Percentiles rank a stretch among this genome's conserved stretches.
Conservation (phyloP, 2,329 filamentous ascomycete genomes). For the Hirsutella rhossiliensis region DNA sequence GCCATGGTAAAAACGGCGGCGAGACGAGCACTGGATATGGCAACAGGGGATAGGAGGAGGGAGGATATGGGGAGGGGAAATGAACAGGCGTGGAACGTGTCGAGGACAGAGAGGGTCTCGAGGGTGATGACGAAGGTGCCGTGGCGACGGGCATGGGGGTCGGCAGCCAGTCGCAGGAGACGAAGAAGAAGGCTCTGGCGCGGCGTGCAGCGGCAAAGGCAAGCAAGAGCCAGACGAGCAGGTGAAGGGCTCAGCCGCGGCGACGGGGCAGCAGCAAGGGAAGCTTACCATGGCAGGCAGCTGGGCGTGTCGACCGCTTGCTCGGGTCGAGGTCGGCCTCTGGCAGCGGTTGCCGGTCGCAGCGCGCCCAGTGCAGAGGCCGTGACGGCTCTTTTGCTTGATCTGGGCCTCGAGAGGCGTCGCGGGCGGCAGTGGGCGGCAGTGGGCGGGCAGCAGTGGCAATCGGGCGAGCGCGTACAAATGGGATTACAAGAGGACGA, state of each 20-base stretch:
- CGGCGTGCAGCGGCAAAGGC: not conserved
- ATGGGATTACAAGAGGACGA: not conserved
- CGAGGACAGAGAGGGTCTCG: too few relatives aligned
- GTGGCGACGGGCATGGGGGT: too few relatives aligned
- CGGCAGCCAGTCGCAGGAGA: too few relatives aligned
- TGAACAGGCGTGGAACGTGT: too few relatives aligned
- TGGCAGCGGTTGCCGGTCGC: not conserved
- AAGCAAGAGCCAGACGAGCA: not conserved
- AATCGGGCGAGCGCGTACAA: not conserved
- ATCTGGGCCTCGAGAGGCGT: not conserved
- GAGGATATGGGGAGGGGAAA: not conserved
- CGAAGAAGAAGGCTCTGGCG: too few relatives aligned
- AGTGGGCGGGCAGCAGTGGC: not conserved
- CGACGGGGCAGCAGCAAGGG: not conserved
- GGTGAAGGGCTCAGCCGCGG: not conserved
- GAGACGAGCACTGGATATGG: not conserved
- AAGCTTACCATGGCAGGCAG: constrained; percentile 1
- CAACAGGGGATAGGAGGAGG: not conserved
- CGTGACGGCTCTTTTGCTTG: not conserved
- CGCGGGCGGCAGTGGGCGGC: not conserved
- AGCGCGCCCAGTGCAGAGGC: not conserved
- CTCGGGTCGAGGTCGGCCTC: not conserved
- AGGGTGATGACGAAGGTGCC: too few relatives aligned
- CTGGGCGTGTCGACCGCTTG: not conserved
- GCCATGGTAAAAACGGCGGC: constrained; percentile 7